Base-by-base conservation (phyloP, 2,329 filamentous ascomycete species). In the Penicillium sp. region DNA sequence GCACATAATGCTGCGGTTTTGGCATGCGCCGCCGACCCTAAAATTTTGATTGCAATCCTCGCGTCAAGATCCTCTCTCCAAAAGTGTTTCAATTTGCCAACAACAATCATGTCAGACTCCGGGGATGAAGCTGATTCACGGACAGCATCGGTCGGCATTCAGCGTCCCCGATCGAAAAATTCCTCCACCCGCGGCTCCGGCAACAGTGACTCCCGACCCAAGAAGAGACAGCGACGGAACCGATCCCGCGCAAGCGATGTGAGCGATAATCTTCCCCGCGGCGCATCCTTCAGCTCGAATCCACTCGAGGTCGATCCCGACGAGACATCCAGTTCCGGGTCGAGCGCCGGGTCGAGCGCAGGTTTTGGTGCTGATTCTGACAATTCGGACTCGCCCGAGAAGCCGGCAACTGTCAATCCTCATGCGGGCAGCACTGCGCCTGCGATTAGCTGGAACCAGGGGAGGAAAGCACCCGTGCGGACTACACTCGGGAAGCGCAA, bases 371-470 rank as follows among this genome's bases (percentile, higher is more conserved):
- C 56, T 7, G 57, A 61, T 22, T 63, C 59, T 9, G 41, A 44
- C 5, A 54, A 61, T 22, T 59, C 61, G 13, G 63, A 63, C 22
- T 46, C 61, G 1, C 52, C 56, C 27, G 56, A 49, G 21, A 55
- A 61, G 22, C 9, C 53, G 3, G 43, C 52, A 5, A 37, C 57
- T 21, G 58, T 48, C 37, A 63, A 68, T 49, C 62, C 62, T 16
- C 59, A 69, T 47, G 59, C 60, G 5, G 65, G 62, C 33, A 67
- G 52, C 50, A 68, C 67, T 13, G 62, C 67, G 24, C 70, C 71
- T 10, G 67, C 69, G 1, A 69, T 72, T n/a, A 77, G 72, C 53
- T 80, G 78, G 79, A 80, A 81, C 50, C 71, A 76, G 55, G 73
- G 73, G 21, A 74, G 72, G 24, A 76, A 75, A 48, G 69, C 68